Conservation (phyloP, 768 basidiomycete genomes). For the Boletus patriciae region DNA sequence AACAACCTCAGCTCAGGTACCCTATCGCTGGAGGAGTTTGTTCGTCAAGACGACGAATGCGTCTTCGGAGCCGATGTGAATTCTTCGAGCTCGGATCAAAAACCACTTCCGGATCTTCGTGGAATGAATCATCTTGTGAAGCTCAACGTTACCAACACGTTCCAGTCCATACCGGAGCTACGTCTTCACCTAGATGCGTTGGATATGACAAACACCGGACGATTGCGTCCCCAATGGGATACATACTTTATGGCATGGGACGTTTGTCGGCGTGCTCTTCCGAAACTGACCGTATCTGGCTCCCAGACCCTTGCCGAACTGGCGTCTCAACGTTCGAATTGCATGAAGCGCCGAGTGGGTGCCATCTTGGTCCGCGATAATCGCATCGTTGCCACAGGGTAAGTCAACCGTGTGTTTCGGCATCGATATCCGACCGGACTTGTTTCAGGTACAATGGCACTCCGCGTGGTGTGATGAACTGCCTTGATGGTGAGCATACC, state of each 20-base stretch:
- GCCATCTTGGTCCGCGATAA: constrained; percentile 88
- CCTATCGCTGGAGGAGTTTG: constrained; percentile 67
- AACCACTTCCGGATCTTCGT: constrained; percentile 14
- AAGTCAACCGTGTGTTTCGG: constrained; percentile 18
- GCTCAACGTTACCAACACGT: constrained; percentile 66
- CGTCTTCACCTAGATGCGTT: constrained; percentile 64
- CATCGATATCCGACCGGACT: background rate
- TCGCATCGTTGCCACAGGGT: constrained; percentile 80
- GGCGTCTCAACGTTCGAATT: constrained; percentile 88
- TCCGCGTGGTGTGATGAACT: constrained; percentile 85
- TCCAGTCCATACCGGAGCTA: constrained; percentile 51
- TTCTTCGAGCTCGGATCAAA: constrained; percentile 22
- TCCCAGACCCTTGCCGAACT: constrained; percentile 81
- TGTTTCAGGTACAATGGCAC: constrained; percentile 90
- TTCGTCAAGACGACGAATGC: constrained; percentile 65
- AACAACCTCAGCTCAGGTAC: constrained; percentile 15
- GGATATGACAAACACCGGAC: constrained; percentile 67
- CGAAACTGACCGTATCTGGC: constrained; percentile 7
- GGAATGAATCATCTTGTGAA: constrained; percentile 49
- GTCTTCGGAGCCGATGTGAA: constrained; percentile 51
- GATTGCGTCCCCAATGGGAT: constrained; percentile 90
- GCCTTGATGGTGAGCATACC: constrained; percentile 43
- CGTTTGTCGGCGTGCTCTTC: background rate
- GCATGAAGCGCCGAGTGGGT: constrained; percentile 96
- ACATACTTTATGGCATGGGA: constrained; percentile 89